Evolutionary conservation across 139 green algal genomes (phyloP).

Genomic region (Closterium sp.): DNA sequence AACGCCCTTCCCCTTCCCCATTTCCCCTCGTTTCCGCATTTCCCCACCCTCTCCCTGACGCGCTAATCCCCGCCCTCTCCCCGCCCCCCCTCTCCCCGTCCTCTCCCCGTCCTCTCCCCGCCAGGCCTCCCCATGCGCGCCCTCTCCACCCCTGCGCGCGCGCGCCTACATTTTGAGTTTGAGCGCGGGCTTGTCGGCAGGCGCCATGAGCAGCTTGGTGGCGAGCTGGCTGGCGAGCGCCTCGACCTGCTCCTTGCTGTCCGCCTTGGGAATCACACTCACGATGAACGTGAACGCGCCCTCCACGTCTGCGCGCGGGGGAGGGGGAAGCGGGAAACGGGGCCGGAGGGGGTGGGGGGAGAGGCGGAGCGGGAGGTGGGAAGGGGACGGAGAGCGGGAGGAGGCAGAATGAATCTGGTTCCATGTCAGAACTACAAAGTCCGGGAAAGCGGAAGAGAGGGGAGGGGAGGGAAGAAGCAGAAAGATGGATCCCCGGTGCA

Average conservation of each 20-base stretch:
- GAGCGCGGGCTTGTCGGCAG: not conserved
- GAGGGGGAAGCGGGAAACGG: too few relatives aligned
- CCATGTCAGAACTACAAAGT: too few relatives aligned
- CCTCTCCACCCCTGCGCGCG: not conserved
- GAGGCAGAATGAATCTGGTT: too few relatives aligned
- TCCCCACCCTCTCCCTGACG: not conserved
- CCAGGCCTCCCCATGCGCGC: too few relatives aligned
- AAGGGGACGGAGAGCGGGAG: too few relatives aligned
- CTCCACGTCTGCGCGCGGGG: conserved; percentile 4
- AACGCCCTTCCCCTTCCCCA: not conserved
- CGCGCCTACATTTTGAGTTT: not conserved
- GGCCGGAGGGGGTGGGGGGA: too few relatives aligned
- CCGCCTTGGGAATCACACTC: not conserved
- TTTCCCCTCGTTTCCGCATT: not conserved
- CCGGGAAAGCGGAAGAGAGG: too few relatives aligned
- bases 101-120: not conserved
- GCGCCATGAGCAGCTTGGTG: not conserved
- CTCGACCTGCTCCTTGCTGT: not conserved
- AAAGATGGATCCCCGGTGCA: too few relatives aligned
- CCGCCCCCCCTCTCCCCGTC: too few relatives aligned
- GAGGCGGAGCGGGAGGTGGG: not conserved
- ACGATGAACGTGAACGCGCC: conserved; percentile 17
- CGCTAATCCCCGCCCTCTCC: not conserved
- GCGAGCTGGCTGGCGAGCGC: not conserved
- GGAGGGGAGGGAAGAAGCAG: too few relatives aligned